These are phyloP conservation scores for Sclerotinia subarctica DNA, from an alignment of 2,329 filamentous ascomycete species.

Conservation along the genomic window DNA sequence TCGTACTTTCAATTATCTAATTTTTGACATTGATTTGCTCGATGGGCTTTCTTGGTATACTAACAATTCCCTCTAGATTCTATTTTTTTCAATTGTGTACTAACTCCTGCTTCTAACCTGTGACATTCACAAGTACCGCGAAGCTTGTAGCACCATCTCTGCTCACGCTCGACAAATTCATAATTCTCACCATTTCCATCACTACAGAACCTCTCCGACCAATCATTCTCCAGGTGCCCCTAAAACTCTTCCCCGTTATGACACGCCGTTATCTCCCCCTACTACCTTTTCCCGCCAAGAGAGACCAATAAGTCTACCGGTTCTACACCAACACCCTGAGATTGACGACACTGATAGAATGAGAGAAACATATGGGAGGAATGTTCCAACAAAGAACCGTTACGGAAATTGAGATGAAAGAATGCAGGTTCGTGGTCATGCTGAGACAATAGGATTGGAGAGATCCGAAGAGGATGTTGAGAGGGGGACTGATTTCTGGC, in stretches of 20 bases:
- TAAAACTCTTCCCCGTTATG: not conserved
- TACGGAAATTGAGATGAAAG: not conserved
- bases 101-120: not conserved
- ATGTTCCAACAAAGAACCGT: not conserved
- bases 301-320: not conserved
- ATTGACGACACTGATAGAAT: not conserved
- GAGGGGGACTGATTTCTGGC: slow-evolving; percentile 4
- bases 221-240: not conserved
- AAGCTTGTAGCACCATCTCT: not conserved
- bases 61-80: not conserved
- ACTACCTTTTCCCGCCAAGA: not conserved
- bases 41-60: not conserved
- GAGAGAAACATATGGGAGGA: not conserved
- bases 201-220: not conserved
- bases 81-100: not conserved
- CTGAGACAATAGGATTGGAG: not conserved
- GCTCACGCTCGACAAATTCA: not conserved
- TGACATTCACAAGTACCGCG: not conserved
- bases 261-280: not conserved
- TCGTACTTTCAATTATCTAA: not conserved
- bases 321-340: not conserved
- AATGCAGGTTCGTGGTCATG: not conserved
- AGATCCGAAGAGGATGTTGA: not conserved
- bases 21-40: not conserved
- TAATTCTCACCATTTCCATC: not conserved